A percentile compares a stretch with the other conserved stretches of the same genome.
Evolutionary conservation across 1,284 basidiomycete genomes (phyloP).

Genomic region (Malassezia equina): DNA sequence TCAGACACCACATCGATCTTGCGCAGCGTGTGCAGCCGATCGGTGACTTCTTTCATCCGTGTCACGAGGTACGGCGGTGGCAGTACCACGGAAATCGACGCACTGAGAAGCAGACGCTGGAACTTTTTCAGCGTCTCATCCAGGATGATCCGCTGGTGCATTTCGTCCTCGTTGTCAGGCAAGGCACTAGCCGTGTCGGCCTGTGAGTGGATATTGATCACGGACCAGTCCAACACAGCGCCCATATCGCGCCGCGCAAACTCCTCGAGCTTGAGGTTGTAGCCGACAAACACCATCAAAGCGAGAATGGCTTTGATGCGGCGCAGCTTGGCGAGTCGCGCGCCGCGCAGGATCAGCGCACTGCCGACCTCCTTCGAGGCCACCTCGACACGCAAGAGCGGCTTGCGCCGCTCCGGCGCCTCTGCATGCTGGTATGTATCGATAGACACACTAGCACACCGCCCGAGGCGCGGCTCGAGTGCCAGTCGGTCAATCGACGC

Average conservation of each 20-base stretch:
- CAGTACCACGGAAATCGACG: constrained; percentile 29
- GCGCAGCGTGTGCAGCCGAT: constrained; percentile 23
- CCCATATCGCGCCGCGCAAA: constrained; percentile 82
- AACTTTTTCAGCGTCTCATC: constrained; percentile 27
- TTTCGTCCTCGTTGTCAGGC: constrained; percentile 53
- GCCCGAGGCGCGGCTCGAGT: constrained; percentile 76
- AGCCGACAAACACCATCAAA: constrained; percentile 79
- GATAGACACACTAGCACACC: constrained; percentile 75
- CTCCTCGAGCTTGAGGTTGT: constrained; percentile 83
- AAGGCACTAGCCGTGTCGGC: constrained; percentile 12
- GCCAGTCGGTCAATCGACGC: constrained; percentile 90
- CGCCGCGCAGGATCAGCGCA: constrained; percentile 86
- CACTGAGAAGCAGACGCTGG: constrained; percentile 30
- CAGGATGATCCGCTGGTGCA: constrained; percentile 32
- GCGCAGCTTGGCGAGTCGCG: constrained; percentile 64
- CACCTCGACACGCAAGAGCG: constrained; percentile 84
- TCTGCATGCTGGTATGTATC: constrained; percentile 78
- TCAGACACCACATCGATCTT: neutral
- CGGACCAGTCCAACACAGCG: constrained; percentile 13
- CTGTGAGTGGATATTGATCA: neutral
- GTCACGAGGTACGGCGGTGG: constrained; percentile 28
- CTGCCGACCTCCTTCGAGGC: constrained; percentile 84
- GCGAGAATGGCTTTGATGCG: constrained; percentile 84
- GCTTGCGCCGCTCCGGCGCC: constrained; percentile 62
- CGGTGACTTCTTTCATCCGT: constrained; percentile 28